Conservation (phyloP, 2,329 filamentous ascomycete species). For the Tolypocladium nubicola region DNA sequence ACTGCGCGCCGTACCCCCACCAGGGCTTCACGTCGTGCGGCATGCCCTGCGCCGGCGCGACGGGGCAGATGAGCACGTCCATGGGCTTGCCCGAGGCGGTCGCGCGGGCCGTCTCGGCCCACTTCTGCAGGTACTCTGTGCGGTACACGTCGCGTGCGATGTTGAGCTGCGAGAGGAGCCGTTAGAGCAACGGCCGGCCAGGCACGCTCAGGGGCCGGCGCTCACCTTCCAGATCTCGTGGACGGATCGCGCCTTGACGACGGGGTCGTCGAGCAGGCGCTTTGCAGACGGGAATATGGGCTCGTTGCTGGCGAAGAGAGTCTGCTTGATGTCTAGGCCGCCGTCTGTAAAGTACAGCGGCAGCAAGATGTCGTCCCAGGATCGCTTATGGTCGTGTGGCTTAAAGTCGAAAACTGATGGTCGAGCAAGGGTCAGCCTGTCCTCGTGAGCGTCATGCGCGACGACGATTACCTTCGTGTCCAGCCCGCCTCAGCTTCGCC, state of each 20-base stretch:
- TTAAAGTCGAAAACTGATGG: conserved; percentile 4
- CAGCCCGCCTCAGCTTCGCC: conserved; percentile 31
- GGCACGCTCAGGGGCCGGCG: not conserved
- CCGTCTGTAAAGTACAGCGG: conserved; percentile 50
- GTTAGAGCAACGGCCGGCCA: too few relatives aligned
- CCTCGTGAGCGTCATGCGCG: too few relatives aligned
- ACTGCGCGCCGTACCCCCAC: conserved; percentile 58
- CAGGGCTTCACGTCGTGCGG: conserved; percentile 32
- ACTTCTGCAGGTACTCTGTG: conserved; percentile 22
- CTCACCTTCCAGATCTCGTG: conserved; percentile 27
- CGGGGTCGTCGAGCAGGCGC: conserved; percentile 25
- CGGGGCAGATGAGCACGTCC: conserved; percentile 54
- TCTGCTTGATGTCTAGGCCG: conserved; percentile 38
- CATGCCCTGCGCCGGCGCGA: conserved; percentile 38
- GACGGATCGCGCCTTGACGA: conserved; percentile 41
- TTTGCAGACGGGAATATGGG: conserved; percentile 46
- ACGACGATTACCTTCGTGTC: conserved; percentile 34
- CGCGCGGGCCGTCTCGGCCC: conserved; percentile 21
- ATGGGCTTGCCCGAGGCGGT: conserved; percentile 21
- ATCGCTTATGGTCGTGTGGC: conserved; percentile 3
- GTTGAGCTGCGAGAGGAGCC: conserved; percentile 14
- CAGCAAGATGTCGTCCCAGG: conserved; percentile 23
- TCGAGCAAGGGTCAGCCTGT: conserved; percentile 31
- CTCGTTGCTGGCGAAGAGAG: conserved; percentile 43
- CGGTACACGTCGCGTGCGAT: conserved; percentile 28